These are phyloP conservation scores for Aspergillus aculeatus DNA, from an alignment of 2,329 filamentous ascomycete species.

Conservation along the genomic window DNA sequence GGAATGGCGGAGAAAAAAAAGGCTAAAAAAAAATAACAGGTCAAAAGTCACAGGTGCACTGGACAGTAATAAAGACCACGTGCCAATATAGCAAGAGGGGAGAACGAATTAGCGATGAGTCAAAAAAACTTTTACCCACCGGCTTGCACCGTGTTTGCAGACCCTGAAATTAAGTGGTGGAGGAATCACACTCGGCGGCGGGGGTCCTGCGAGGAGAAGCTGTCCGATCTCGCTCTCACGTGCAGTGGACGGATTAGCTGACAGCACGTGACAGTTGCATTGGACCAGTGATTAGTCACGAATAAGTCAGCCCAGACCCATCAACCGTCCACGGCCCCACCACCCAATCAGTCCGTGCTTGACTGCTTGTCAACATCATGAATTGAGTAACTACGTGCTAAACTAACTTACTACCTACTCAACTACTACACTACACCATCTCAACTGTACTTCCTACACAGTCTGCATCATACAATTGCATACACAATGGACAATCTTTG, in stretches of 20 bases:
- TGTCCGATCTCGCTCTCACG: conserved; percentile 26
- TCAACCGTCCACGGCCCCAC: too few relatives aligned
- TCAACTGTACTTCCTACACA: too few relatives aligned
- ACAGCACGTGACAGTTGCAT: background rate
- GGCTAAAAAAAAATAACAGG: conserved; percentile 7
- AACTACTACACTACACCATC: too few relatives aligned
- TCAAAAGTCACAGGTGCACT: conserved; percentile 2
- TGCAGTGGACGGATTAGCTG: too few relatives aligned
- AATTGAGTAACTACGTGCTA: too few relatives aligned
- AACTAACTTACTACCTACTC: too few relatives aligned
- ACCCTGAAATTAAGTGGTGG: conserved; percentile 1
- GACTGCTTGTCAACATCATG: too few relatives aligned
- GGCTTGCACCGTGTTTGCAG: background rate
- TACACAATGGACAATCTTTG: too few relatives aligned
- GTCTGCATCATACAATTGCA: too few relatives aligned
- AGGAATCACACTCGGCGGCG: conserved; percentile 14
- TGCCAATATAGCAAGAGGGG: background rate
- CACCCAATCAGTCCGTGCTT: too few relatives aligned
- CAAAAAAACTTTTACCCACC: background rate
- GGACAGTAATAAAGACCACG: background rate
- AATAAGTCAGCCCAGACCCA: background rate
- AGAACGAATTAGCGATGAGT: background rate
- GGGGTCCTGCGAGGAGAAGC: conserved; percentile 10
- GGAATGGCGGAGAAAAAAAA: conserved; percentile 7
- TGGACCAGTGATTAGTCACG: background rate